These are phyloP conservation scores for Sonneratia alba DNA, from an alignment of 345 rosid species.

Conservation along the genomic window DNA sequence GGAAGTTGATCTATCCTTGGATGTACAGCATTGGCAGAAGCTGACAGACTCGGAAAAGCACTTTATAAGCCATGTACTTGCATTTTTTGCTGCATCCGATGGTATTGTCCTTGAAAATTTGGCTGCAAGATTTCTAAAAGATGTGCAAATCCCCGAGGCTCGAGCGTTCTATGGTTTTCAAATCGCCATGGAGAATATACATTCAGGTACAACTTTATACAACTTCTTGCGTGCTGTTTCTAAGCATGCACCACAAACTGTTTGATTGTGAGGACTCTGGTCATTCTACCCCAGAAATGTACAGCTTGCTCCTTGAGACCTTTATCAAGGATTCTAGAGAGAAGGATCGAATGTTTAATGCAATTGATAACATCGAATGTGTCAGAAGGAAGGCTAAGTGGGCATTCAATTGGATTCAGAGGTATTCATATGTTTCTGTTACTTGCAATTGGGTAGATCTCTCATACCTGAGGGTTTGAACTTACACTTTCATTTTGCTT, in stretches of 20 bases:
- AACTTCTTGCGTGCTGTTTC: constrained; percentile 1
- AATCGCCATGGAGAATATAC: constrained; percentile 93
- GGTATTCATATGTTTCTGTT: constrained; percentile 18
- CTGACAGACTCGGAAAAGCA: constrained; percentile 59
- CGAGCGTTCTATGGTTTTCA: constrained; percentile 91
- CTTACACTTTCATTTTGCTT: not conserved
- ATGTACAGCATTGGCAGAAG: constrained; percentile 67
- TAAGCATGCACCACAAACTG: not conserved
- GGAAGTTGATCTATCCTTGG: constrained; percentile 87
- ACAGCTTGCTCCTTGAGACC: constrained; percentile 87
- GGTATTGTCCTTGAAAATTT: constrained; percentile 86
- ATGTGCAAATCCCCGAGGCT: constrained; percentile 89
- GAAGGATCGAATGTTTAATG: constrained; percentile 78
- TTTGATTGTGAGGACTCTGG: constrained; percentile 11
- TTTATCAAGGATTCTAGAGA: constrained; percentile 72
- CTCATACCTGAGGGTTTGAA: not conserved
- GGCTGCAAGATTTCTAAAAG: constrained; percentile 81
- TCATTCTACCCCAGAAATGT: constrained; percentile 53
- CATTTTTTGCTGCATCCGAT: constrained; percentile 91
- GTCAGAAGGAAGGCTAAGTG: constrained; percentile 72
- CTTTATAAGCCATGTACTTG: constrained; percentile 71
- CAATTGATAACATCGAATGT: constrained; percentile 73
- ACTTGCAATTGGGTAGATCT: not conserved
- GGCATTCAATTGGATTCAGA: constrained; percentile 78
- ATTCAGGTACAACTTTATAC: constrained; percentile 55